Percentiles rank a stretch among this genome's conserved stretches.
These are phyloP conservation scores for Magnusiomyces clavatus DNA, from an alignment of 1,139 yeast genomes.

Conservation along the genomic window DNA sequence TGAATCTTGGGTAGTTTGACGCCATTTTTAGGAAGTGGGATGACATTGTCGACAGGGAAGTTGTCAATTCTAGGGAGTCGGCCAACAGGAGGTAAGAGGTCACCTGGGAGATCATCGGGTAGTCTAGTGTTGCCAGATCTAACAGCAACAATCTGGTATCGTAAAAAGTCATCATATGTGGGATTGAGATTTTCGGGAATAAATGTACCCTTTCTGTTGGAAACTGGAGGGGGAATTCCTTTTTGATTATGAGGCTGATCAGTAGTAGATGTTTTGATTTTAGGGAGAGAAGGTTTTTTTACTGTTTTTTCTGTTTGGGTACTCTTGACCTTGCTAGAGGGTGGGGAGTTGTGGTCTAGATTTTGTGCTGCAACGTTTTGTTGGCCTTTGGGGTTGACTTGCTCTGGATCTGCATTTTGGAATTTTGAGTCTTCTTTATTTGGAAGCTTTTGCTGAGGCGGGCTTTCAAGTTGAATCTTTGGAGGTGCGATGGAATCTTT, in stretches of 20 bases:
- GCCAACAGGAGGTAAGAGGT: slow-evolving; percentile 10
- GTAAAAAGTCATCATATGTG: slow-evolving; percentile 4
- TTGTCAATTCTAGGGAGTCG: slow-evolving; percentile 21
- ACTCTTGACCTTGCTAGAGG: background rate
- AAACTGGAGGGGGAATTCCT: background rate
- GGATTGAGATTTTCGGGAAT: background rate
- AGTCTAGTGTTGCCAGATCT: slow-evolving; percentile 14
- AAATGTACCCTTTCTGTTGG: background rate
- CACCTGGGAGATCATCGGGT: background rate
- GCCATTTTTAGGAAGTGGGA: slow-evolving; percentile 12
- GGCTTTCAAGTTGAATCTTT: background rate
- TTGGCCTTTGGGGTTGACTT: background rate
- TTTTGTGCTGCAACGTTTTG: too few species aligned
- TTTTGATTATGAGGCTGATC: background rate
- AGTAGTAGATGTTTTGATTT: background rate
- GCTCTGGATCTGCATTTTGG: background rate
- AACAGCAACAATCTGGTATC: slow-evolving; percentile 13
- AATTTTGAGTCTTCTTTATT: background rate
- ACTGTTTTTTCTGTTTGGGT: background rate
- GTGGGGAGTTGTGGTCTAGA: background rate
- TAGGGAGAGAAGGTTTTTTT: background rate
- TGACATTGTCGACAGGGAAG: slow-evolving; percentile 18
- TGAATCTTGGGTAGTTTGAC: slow-evolving; percentile 7
- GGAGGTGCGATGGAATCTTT: background rate
- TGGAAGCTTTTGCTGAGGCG: background rate